phyloP scores from a whole-genome alignment of 2,329 filamentous ascomycete species.

The Beauveria rudraprayagi region DNA sequence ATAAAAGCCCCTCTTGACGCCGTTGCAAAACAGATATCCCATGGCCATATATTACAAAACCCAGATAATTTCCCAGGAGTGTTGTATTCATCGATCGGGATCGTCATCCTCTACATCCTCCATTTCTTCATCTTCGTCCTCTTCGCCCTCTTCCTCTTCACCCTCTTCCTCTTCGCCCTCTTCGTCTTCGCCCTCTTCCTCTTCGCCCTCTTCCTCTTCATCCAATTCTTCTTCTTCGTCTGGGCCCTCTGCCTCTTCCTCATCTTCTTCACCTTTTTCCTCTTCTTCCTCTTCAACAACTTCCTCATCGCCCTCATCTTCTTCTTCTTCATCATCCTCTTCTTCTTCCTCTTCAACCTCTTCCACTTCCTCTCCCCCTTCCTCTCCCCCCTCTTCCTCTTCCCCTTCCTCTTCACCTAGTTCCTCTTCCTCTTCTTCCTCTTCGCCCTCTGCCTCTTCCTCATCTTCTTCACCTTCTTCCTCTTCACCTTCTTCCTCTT shows the following conservation, averaged over 20 bases:
- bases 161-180: slow-evolving; percentile 13
- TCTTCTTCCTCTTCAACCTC: slow-evolving; percentile 12
- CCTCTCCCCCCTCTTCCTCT: slow-evolving; percentile 18
- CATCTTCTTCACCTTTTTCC: slow-evolving; percentile 18
- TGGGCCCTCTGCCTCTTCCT: slow-evolving; percentile 1
- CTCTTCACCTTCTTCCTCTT: slow-evolving; percentile 12
- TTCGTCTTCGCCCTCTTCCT: slow-evolving; percentile 19
- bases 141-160: slow-evolving; percentile 12
- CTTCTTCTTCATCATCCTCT: slow-evolving; percentile 17
- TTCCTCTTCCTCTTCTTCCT: slow-evolving; percentile 14
- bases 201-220: slow-evolving; percentile 3
- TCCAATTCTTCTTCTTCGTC: slow-evolving; percentile 11
- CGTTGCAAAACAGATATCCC: background rate
- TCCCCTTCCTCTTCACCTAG: slow-evolving; percentile 16
- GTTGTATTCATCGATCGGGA: slow-evolving; percentile 1
- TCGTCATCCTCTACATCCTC: slow-evolving; percentile 14
- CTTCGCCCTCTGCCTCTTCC: slow-evolving; percentile 10
- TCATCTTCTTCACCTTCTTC: slow-evolving; percentile 14
- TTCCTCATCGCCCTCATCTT: slow-evolving; percentile 12
- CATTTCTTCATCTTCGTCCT: slow-evolving; percentile 14
- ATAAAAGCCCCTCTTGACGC: background rate
- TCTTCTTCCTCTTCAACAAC: slow-evolving; percentile 9
- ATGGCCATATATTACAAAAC: background rate
- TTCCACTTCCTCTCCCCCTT: slow-evolving; percentile 21
- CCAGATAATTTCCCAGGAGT: background rate